Evolutionary conservation across 2,329 filamentous ascomycete species (phyloP).

Genomic region (Nothopassalora personata): DNA sequence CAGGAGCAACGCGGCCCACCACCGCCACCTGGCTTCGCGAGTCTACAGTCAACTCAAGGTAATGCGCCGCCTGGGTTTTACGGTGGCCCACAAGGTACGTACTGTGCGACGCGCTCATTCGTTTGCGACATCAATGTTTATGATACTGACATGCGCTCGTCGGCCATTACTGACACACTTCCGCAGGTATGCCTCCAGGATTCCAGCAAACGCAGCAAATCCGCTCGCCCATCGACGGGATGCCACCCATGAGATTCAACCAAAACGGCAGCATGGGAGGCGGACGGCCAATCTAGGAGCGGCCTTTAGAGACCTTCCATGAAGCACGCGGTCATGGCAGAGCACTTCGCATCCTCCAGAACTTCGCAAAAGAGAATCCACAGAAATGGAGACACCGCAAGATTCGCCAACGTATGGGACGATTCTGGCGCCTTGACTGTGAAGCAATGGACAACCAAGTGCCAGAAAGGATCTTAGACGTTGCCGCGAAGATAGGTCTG

Average conservation of each 20-base stretch:
- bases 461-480: no score
- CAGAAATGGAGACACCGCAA: neutral
- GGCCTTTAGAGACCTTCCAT: neutral
- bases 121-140: no score
- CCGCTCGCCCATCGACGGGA: neutral
- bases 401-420: neutral
- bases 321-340: neutral
- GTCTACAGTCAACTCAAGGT: slow-evolving; percentile 2
- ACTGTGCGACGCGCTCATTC: no score
- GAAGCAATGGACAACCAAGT: no score
- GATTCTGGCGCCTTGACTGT: neutral
- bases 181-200: slow-evolving; percentile 3
- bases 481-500: no score
- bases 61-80: slow-evolving; percentile 15
- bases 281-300: neutral
- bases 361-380: neutral
- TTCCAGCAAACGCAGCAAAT: slow-evolving; percentile 7
- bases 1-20: slow-evolving; percentile 11
- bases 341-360: neutral
- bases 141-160: no score
- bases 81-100: slow-evolving; percentile 1
- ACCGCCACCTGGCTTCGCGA: slow-evolving; percentile 11
- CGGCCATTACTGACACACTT: no score
- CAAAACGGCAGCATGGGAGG: neutral
- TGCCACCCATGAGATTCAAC: slow-evolving; percentile 3